Conservation (phyloP, 108 stramenopile genomes). For the Discostella pseudostelligera region DNA sequence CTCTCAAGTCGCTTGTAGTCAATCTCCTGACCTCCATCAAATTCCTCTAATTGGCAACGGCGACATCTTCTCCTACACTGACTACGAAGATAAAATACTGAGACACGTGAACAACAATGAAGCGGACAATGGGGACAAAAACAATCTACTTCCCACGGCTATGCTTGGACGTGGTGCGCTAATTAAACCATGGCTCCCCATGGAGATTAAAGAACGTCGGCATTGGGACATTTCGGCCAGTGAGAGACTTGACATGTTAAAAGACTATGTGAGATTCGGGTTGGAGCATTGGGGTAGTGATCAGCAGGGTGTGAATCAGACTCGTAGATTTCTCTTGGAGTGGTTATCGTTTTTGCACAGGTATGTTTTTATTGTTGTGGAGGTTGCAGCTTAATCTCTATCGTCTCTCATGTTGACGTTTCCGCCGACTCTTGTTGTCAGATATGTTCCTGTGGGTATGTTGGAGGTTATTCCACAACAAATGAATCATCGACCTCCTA, state of each 20-base stretch:
- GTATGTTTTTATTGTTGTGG: conserved; percentile 84
- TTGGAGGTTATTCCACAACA: conserved; percentile 86
- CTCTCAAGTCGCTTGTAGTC: conserved; percentile 64
- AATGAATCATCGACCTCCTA: conserved; percentile 93
- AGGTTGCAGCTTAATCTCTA: not conserved
- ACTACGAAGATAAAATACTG: conserved; percentile 83
- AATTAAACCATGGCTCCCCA: conserved; percentile 98
- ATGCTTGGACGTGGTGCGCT: conserved; percentile 97
- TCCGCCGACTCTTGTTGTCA: not conserved
- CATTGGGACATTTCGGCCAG: conserved; percentile 94
- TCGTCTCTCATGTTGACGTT: not conserved
- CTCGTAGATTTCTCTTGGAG: conserved; percentile 95
- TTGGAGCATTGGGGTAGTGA: conserved; percentile 98
- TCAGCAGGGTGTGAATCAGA: conserved; percentile 92
- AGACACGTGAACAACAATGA: conserved; percentile 31
- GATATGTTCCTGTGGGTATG: conserved; percentile 96
- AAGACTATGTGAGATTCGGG: conserved; percentile 90
- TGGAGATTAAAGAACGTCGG: conserved; percentile 93
- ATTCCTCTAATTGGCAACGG: conserved; percentile 98
- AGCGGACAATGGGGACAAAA: conserved; percentile 10
- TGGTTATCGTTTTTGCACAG: conserved; percentile 94
- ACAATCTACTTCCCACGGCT: conserved; percentile 73
- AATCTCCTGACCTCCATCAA: conserved; percentile 50
- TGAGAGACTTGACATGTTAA: conserved; percentile 93
- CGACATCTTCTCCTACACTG: conserved; percentile 88